Percentiles rank a stretch among this genome's conserved stretches.
phyloP scores from a whole-genome alignment of 805 yeast species.

The Metschnikowia similis region DNA sequence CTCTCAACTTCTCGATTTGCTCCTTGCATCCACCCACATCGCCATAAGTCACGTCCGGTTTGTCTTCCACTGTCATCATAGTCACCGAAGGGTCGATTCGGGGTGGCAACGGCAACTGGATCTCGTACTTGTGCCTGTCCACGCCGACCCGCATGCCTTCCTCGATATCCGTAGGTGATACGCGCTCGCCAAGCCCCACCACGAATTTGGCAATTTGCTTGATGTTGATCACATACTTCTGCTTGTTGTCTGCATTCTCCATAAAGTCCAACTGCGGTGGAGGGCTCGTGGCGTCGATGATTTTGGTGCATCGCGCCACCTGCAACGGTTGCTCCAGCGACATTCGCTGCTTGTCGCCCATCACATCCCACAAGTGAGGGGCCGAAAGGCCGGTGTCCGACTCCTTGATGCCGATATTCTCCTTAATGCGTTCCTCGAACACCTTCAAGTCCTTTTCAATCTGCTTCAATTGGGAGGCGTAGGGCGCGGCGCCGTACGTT shows the following conservation, averaged over 20 bases:
- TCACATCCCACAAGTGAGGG: slow-evolving; percentile 95
- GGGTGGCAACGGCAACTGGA: slow-evolving; percentile 96
- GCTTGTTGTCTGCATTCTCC: slow-evolving; percentile 71
- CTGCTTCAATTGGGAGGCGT: slow-evolving; percentile 72
- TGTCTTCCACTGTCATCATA: slow-evolving; percentile 99
- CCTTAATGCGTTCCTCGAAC: slow-evolving; percentile 84
- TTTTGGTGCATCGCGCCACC: slow-evolving; percentile 98
- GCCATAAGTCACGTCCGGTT: slow-evolving; percentile 97
- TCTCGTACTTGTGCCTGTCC: slow-evolving; percentile 94
- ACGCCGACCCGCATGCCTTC: slow-evolving; percentile 99
- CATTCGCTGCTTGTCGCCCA: slow-evolving; percentile 92
- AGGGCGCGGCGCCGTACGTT: slow-evolving; percentile 97
- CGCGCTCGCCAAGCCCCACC: slow-evolving; percentile 93
- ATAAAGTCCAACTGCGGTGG: slow-evolving; percentile 29
- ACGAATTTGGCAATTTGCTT: slow-evolving; percentile 98
- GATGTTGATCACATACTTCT: slow-evolving; percentile 91
- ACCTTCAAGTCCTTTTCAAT: slow-evolving; percentile 84
- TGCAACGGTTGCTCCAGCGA: slow-evolving; percentile 93
- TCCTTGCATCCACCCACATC: slow-evolving; percentile 99
- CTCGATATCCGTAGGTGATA: slow-evolving; percentile 97
- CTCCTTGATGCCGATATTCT: slow-evolving; percentile 90
- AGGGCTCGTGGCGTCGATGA: slow-evolving; percentile 60
- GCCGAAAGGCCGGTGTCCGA: slow-evolving; percentile 97
- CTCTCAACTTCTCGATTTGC: slow-evolving; percentile 65
- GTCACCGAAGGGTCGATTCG: slow-evolving; percentile 97